Conservation (phyloP, 164 flowering plant species). For the Paratinospora sagittata region DNA sequence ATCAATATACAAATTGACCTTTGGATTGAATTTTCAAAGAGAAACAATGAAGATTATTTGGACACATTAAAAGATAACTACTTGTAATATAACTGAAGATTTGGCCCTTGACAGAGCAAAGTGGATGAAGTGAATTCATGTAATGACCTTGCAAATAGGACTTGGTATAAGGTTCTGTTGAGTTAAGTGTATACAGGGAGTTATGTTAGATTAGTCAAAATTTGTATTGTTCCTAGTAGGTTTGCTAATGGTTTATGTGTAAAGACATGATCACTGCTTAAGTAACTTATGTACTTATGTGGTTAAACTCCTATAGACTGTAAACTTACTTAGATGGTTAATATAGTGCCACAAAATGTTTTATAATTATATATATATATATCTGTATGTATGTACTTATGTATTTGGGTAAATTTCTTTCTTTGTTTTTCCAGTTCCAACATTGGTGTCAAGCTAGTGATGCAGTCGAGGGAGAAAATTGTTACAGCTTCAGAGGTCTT, state of each 20-base stretch:
- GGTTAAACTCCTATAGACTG: neutral
- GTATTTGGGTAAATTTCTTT: constrained; percentile 3
- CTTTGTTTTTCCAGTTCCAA: constrained; percentile 43
- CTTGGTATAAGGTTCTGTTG: too few relatives aligned
- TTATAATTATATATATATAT: too few relatives aligned
- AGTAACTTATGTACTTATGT: neutral
- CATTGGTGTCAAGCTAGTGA: constrained; percentile 60
- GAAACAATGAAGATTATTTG: too few relatives aligned
- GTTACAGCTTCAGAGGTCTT: constrained; percentile 61
- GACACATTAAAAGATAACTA: too few relatives aligned
- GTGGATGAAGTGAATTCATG: too few relatives aligned
- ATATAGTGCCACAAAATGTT: neutral
- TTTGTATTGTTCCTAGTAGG: neutral
- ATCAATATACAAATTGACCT: too few relatives aligned
- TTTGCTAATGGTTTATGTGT: neutral
- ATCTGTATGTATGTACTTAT: too few relatives aligned
- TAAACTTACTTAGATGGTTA: neutral
- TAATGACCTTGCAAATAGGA: too few relatives aligned
- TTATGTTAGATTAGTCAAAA: neutral
- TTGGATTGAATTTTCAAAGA: too few relatives aligned
- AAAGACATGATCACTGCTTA: neutral
- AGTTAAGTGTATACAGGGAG: too few relatives aligned
- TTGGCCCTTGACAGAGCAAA: too few relatives aligned
- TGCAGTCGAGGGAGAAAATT: constrained; percentile 45
- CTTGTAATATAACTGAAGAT: too few relatives aligned